phyloP scores from a whole-genome alignment of 2,329 filamentous ascomycete genomes.

The Talaromyces sp. region DNA sequence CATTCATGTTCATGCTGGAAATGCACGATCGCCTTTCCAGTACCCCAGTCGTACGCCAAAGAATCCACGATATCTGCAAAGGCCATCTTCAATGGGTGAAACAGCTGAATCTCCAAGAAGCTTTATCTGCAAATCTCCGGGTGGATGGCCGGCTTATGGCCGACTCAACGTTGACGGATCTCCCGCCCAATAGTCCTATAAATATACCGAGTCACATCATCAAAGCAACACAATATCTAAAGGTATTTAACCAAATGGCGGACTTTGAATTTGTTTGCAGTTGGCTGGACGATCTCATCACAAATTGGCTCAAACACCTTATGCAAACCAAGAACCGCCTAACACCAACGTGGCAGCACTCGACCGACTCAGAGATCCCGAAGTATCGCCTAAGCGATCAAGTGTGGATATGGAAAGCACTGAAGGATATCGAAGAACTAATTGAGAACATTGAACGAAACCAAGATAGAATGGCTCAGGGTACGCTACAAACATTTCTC shows the following conservation, averaged over 20 bases:
- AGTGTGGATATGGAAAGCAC: constrained; percentile 17
- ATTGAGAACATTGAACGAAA: constrained; percentile 10
- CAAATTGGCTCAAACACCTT: constrained; percentile 10
- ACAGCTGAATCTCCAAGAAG: constrained; percentile 1
- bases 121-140: constrained; percentile 14
- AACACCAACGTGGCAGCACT: constrained; percentile 16
- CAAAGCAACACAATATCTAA: constrained; percentile 15
- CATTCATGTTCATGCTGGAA: constrained; percentile 16
- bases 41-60: background rate
- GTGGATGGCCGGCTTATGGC: constrained; percentile 9
- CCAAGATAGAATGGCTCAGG: background rate
- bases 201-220: constrained; percentile 16
- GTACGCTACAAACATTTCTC: background rate
- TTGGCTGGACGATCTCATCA: constrained; percentile 10
- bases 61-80: constrained; percentile 14
- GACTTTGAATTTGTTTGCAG: constrained; percentile 14
- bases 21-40: constrained; percentile 9
- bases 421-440: constrained; percentile 12
- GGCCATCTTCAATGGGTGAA: constrained; percentile 14
- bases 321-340: constrained; percentile 11
- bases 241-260: constrained; percentile 3
- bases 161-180: constrained; percentile 1
- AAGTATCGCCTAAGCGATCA: constrained; percentile 16
- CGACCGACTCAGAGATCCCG: constrained; percentile 12
- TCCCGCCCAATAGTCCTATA: constrained; percentile 13